Percentiles rank a stretch among this genome's conserved stretches.
These are phyloP conservation scores for Starmerella scarabaei DNA, from an alignment of 805 yeast genomes.

Conservation along the genomic window DNA sequence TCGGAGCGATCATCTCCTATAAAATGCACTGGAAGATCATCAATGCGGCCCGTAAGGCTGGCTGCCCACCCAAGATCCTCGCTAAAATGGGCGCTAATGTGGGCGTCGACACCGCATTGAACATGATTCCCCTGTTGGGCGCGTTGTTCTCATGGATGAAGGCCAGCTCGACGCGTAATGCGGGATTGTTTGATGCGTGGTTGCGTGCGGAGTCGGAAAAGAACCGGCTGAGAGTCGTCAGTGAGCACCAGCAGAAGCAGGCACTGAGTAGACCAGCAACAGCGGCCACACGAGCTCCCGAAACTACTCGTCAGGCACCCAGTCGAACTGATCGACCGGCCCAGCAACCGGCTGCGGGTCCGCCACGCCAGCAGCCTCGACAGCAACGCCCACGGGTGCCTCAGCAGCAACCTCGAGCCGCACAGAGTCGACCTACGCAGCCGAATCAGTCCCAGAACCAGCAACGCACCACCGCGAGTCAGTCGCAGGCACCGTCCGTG, in stretches of 20 bases:
- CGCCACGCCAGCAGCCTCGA: not conserved
- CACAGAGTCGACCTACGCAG: not conserved
- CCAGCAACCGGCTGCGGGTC: not conserved
- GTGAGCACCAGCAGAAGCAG: slow-evolving; percentile 15
- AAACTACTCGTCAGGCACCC: slow-evolving; percentile 1
- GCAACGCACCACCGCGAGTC: not conserved
- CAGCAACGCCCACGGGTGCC: slow-evolving; percentile 3
- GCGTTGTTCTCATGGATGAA: slow-evolving; percentile 65
- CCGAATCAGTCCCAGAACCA: not conserved
- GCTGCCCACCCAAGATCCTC: slow-evolving; percentile 44
- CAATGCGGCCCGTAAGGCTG: slow-evolving; percentile 43
- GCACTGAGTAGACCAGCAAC: not conserved
- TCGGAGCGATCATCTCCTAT: slow-evolving; percentile 81
- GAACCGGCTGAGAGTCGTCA: not conserved
- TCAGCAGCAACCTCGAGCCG: not conserved
- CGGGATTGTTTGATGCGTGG: slow-evolving; percentile 58
- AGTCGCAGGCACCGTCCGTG: not conserved
- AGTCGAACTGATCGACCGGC: not conserved
- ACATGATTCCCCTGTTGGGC: slow-evolving; percentile 74
- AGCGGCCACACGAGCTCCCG: slow-evolving; percentile 1
- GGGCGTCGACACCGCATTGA: slow-evolving; percentile 54
- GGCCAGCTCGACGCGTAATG: slow-evolving; percentile 80
- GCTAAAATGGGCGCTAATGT: slow-evolving; percentile 70
- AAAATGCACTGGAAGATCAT: slow-evolving; percentile 60
- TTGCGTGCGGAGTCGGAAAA: slow-evolving; percentile 21